Percentiles rank a stretch among this genome's conserved stretches.
These are phyloP conservation scores for Colletotrichum sp. DNA, from an alignment of 2,329 filamentous ascomycete species.

Conservation along the genomic window DNA sequence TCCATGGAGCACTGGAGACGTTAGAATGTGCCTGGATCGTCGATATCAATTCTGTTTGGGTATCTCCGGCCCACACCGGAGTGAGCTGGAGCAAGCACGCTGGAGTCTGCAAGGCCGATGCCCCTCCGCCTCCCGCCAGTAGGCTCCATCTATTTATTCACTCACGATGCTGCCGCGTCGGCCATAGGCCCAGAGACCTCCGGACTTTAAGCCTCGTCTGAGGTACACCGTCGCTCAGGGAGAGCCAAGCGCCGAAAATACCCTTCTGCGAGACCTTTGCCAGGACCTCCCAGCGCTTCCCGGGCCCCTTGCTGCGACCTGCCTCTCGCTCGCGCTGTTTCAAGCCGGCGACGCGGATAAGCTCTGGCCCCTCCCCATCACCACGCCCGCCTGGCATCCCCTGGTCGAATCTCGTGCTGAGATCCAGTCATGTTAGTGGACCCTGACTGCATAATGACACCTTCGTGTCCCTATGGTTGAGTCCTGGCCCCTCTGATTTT, in stretches of 20 bases:
- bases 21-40: neutral
- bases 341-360: conserved; percentile 19
- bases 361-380: conserved; percentile 2
- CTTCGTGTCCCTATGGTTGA: neutral
- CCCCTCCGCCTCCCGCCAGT: conserved; percentile 10
- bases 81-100: neutral
- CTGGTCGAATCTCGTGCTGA: neutral
- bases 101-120: neutral
- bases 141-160: conserved; percentile 15
- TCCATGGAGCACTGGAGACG: conserved; percentile 14
- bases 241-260: conserved; percentile 17
- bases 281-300: neutral
- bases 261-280: neutral
- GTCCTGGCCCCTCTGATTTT: neutral
- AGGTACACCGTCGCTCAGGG: neutral
- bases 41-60: neutral
- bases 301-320: neutral
- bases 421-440: conserved; percentile 18
- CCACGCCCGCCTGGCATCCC: conserved; percentile 1
- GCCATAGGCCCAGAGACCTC: neutral
- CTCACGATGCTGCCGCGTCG: conserved; percentile 12
- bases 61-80: conserved; percentile 7
- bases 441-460: conserved; percentile 19
- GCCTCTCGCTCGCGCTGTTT: conserved; percentile 13
- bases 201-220: conserved; percentile 13